Base-by-base conservation (phyloP, 352 stramenopile genomes). In the Globisporangium mamillatum region DNA sequence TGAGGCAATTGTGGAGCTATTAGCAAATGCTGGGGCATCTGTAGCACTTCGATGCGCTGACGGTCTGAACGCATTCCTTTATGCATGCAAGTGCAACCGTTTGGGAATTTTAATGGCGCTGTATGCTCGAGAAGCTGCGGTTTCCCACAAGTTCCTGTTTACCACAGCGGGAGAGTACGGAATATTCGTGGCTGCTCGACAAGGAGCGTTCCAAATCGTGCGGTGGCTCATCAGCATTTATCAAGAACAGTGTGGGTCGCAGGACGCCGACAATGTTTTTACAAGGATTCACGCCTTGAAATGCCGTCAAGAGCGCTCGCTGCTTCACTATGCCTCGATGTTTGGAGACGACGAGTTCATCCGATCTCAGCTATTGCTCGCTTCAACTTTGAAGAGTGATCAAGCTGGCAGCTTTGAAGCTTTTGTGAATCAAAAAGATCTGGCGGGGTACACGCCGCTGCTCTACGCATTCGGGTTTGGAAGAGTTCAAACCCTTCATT, bases 391-490 rank as follows among this genome's bases (percentile, higher is more conserved):
- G 22, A 34, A n/a, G 54, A 25, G 38, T 60, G 25, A 34, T 12
- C 18, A 44, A 16, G 18, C 25, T 52, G 62, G 20, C 5, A 18
- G 53, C 60, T n/a, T 27, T 1, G 58, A 61, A 38, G 44, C 63
- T n/a, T 6, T 61, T 25, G 22, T 88, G n/a, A 68, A 91, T 71
- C 18, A 9, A 12, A 67, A 38, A 44, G 82, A 91, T 56, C 58
- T 46, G 5, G 64, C 60, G 16, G 82, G 82, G 27, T 91, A 89
- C 60, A 82, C 79, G 7, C 72, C 79, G 0, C 44, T 88, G 32
- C 66, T 89, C 56, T 91, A 89, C 27, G 79, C 82, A 2, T 83
- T 86, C 63, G 81, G 69, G 0, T 89, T 88, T 57, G 79, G 82
- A 8, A 69, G 66, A 64, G 24, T 91, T 1, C 63, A 58, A 14